phyloP scores from a whole-genome alignment of 1,284 basidiomycete species.

The Moesziomyces parantarcticus region DNA sequence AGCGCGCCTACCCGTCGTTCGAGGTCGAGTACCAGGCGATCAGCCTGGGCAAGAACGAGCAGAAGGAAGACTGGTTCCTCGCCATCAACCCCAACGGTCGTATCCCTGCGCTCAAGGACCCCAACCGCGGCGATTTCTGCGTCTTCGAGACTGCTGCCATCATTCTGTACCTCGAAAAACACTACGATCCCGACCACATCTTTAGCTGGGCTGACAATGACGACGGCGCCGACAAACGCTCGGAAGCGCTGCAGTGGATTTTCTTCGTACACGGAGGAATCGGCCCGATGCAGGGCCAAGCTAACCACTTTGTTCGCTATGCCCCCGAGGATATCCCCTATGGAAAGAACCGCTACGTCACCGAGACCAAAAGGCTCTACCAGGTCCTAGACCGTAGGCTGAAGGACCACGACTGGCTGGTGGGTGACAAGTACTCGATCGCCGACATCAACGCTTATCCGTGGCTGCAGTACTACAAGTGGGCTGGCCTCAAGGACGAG shows the following conservation, averaged over 20 bases:
- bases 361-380: conserved; percentile 52
- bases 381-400: conserved; percentile 49
- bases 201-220: conserved; percentile 45
- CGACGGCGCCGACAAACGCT: conserved; percentile 39
- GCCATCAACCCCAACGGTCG: conserved; percentile 63
- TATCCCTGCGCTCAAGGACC: conserved; percentile 56
- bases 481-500: conserved; percentile 36
- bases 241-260: conserved; percentile 41
- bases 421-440: conserved; percentile 55
- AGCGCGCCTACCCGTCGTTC: conserved; percentile 44
- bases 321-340: conserved; percentile 57
- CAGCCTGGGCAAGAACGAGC: conserved; percentile 44
- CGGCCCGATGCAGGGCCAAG: conserved; percentile 55
- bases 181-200: conserved; percentile 56
- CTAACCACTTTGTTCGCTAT: conserved; percentile 52
- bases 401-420: conserved; percentile 51
- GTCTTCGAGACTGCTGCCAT: conserved; percentile 55
- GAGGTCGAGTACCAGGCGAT: conserved; percentile 34
- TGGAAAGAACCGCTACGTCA: conserved; percentile 40
- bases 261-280: conserved; percentile 50
- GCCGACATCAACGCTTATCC: conserved; percentile 58
- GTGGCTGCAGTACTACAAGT: conserved; percentile 50
- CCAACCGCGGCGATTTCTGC: conserved; percentile 40
- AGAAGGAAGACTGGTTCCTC: conserved; percentile 57
- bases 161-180: conserved; percentile 57